phyloP scores from a whole-genome alignment of 2,329 filamentous ascomycete species.

The Teratosphaeriaceae sp. region DNA sequence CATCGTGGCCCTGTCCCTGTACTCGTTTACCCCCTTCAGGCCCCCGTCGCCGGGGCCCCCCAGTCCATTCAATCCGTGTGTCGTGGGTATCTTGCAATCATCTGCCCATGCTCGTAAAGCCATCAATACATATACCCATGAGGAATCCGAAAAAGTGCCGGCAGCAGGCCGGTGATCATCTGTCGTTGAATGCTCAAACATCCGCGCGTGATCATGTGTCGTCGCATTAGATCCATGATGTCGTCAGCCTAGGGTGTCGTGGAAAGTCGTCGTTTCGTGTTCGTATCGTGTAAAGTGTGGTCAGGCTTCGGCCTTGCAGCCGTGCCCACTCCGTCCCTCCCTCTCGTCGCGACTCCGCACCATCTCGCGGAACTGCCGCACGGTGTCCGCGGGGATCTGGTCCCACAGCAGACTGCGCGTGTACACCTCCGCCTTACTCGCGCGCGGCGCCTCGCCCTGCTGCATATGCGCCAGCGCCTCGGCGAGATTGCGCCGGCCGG shows the following conservation, averaged over 20 bases:
- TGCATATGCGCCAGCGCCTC: slow-evolving; percentile 78
- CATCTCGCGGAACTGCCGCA: slow-evolving; percentile 87
- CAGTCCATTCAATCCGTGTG: too few species aligned
- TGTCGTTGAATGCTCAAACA: slow-evolving; percentile 5
- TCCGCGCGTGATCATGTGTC: background rate
- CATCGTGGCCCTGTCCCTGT: too few species aligned
- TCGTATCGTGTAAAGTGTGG: background rate
- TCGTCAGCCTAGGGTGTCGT: background rate
- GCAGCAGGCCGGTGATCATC: slow-evolving; percentile 3
- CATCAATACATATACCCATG: slow-evolving; percentile 12
- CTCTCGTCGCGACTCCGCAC: slow-evolving; percentile 55
- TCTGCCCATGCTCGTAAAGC: background rate
- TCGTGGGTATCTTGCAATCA: too few species aligned
- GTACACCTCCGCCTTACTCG: slow-evolving; percentile 72
- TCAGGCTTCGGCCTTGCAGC: slow-evolving; percentile 8
- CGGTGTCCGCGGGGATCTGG: slow-evolving; percentile 84
- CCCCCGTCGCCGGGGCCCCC: too few species aligned
- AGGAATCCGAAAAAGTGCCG: slow-evolving; percentile 7
- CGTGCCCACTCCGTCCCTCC: slow-evolving; percentile 13
- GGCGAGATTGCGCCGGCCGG: slow-evolving; percentile 65
- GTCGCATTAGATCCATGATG: background rate
- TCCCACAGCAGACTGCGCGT: slow-evolving; percentile 91
- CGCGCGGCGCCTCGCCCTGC: slow-evolving; percentile 42
- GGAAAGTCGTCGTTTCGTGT: too few species aligned
- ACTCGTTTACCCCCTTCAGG: too few species aligned